Base-by-base conservation (phyloP, 1,139 yeast genomes). In the Suhomyces terraborum region DNA sequence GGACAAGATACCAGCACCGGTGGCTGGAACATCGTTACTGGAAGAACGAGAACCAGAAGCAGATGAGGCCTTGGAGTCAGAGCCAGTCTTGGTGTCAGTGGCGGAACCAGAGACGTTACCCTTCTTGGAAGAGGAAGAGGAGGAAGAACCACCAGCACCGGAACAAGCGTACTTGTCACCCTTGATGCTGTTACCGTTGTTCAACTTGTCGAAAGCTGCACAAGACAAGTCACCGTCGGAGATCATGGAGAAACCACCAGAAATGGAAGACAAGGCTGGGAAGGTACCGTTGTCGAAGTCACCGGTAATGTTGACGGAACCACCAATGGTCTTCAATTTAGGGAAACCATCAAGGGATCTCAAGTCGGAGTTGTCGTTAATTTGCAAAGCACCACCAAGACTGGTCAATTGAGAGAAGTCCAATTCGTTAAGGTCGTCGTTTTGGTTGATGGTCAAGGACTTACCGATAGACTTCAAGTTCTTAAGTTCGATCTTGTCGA, bases 81-180 rank as follows among this genome's bases (percentile, higher is more conserved):
- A 49, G 25, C 64, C 48, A 26, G 59, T 48, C 32, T 69, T 51
- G 29, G 69, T 51, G 36, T 55, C 43, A 36, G 66, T 55, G 42
- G 67, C 53, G 36, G 69, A 52, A 39, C 62, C 55, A 42, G 60
- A 59, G 47, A 47, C 42, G 55, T 54, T 52, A 41, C 64, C 63
- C 49, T 63, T 58, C 61, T 64, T 66, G 41, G 79, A 62, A 45
- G 84, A 71, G 65, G 69, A 62, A 25, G 61, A 73, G 37, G 86
- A 79, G 50, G 82, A 71, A 41, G 84, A 76, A 45, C 75, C 64
- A 42, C 79, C 74, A 59, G 79, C 82, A 67, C 84, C 89, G 69
- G 81, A 78, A 78, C 97, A 91, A 58, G 76, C 80, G 75, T 80
- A 89, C 56, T 80, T 75, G 76, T 88, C 89, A 79, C 97, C 98